phyloP scores from a whole-genome alignment of 2,329 filamentous ascomycete genomes.

The Canariomyces notabilis region DNA sequence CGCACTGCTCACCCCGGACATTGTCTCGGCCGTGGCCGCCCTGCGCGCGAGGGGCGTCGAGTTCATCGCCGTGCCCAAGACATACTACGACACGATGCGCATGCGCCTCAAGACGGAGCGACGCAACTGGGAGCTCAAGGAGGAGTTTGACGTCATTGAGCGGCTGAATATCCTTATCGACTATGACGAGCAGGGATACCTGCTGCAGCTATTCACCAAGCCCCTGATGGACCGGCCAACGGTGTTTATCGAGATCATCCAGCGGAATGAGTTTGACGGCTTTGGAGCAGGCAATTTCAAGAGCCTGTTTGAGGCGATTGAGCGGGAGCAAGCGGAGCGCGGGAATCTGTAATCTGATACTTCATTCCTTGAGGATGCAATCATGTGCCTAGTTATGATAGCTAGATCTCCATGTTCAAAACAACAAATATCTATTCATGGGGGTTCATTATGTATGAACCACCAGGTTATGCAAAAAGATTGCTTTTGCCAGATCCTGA shows the following conservation, averaged over 20 bases:
- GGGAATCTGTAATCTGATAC: slow-evolving; percentile 64
- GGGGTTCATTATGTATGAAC: too few relatives aligned
- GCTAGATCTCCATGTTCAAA: neutral
- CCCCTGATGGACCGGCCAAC: slow-evolving; percentile 92
- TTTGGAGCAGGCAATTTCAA: slow-evolving; percentile 97
- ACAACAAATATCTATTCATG: too few relatives aligned
- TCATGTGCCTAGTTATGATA: neutral
- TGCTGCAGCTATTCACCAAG: slow-evolving; percentile 74
- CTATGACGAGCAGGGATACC: slow-evolving; percentile 87
- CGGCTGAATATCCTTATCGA: slow-evolving; percentile 84
- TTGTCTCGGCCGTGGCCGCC: slow-evolving; percentile 70
- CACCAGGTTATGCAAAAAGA: too few relatives aligned
- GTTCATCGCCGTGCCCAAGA: slow-evolving; percentile 84
- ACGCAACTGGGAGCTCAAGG: slow-evolving; percentile 60
- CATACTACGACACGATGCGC: slow-evolving; percentile 78
- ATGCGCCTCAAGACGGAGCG: slow-evolving; percentile 62
- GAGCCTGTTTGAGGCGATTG: slow-evolving; percentile 90
- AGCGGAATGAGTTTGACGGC: slow-evolving; percentile 82
- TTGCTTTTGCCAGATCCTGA: too few relatives aligned
- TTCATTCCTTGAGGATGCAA: neutral
- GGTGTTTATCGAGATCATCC: slow-evolving; percentile 95
- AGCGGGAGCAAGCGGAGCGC: slow-evolving; percentile 80
- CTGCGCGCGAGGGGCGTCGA: slow-evolving; percentile 84
- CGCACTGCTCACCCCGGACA: slow-evolving; percentile 75
- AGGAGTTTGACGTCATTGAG: slow-evolving; percentile 74